A percentile compares a stretch with the other conserved stretches of the same genome.
These are phyloP conservation scores for Cercospora berteroae DNA, from an alignment of 2,329 filamentous ascomycete species.

Conservation along the genomic window DNA sequence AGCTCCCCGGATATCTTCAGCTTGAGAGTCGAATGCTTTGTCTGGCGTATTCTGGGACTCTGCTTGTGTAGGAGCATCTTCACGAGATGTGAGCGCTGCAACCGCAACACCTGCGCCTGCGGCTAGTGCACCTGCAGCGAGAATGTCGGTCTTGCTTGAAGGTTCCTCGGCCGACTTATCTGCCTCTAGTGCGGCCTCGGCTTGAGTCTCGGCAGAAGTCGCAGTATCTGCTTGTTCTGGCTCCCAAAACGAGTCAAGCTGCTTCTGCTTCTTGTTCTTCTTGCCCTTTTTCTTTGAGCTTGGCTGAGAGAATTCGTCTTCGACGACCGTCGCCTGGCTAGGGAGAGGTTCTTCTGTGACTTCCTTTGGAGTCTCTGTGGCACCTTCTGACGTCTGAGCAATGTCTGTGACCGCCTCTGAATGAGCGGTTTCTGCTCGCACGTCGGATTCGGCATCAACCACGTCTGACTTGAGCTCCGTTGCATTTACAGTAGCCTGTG, in stretches of 20 bases:
- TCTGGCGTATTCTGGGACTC: not conserved
- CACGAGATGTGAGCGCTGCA: not conserved
- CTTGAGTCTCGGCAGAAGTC: not conserved
- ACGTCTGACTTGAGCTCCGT: not conserved
- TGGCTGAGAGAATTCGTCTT: conserved; percentile 13
- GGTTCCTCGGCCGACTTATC: not conserved
- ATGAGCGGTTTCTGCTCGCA: not conserved
- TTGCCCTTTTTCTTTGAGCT: conserved; percentile 36
- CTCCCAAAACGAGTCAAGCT: conserved; percentile 10
- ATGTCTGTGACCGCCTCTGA: not conserved
- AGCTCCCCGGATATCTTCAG: not conserved
- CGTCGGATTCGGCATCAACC: not conserved
- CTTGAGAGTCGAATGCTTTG: not conserved
- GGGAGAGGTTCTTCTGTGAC: not conserved
- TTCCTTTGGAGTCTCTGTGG: not conserved
- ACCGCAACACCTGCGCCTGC: too few relatives aligned
- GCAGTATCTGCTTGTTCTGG: conserved; percentile 2
- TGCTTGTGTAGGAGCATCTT: not conserved
- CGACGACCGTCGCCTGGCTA: not conserved
- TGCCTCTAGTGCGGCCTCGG: not conserved
- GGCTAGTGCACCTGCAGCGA: not conserved
- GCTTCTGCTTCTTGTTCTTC: conserved; percentile 42
- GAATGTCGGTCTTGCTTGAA: not conserved
- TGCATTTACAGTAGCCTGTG: not conserved
- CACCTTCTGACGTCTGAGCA: not conserved